Percentiles rank a stretch among this genome's conserved stretches.
phyloP scores from a whole-genome alignment of 164 flowering plant genomes.

The Stephania yunnanensis region DNA sequence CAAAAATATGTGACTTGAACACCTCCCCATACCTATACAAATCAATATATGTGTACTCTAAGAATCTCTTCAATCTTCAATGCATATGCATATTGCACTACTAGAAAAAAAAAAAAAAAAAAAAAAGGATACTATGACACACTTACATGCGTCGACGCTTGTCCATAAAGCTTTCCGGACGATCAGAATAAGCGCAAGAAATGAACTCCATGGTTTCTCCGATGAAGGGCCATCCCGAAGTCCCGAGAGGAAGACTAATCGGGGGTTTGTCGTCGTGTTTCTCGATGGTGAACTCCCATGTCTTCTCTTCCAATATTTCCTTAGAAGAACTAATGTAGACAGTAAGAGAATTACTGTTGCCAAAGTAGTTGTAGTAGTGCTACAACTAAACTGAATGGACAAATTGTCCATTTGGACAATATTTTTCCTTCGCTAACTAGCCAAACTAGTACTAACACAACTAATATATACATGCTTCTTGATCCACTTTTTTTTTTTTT shows the following conservation, averaged over 20 bases:
- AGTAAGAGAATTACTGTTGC: slow-evolving; percentile 14
- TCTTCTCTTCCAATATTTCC: slow-evolving; percentile 17
- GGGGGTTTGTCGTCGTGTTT: slow-evolving; percentile 15
- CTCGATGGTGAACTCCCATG: slow-evolving; percentile 3
- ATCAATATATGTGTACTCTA: not conserved
- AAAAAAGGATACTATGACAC: not conserved
- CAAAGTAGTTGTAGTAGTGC: not conserved
- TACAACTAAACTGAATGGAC: slow-evolving; percentile 19
- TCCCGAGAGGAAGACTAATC: slow-evolving; percentile 46
- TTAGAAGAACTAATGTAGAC: slow-evolving; percentile 24
- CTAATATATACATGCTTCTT: not conserved
- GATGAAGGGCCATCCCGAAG: slow-evolving; percentile 77
- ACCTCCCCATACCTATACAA: slow-evolving; percentile 82
- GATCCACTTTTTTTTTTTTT: not conserved
- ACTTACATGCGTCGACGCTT: slow-evolving; percentile 72
- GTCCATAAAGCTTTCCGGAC: slow-evolving; percentile 83
- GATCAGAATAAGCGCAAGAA: slow-evolving; percentile 69
- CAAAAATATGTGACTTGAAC: slow-evolving; percentile 93
- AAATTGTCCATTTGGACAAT: slow-evolving; percentile 20
- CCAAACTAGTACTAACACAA: not conserved
- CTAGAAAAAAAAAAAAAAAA: not conserved
- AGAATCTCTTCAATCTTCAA: too few species aligned
- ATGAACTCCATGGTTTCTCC: slow-evolving; percentile 92
- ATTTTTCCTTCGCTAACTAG: slow-evolving; percentile 3
- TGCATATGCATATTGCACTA: too few species aligned